Evolutionary conservation across 192 early-diverging fungal species (phyloP), one percentile per base, ranked within the genome.

Genomic region (Backusella tuberculispora): DNA sequence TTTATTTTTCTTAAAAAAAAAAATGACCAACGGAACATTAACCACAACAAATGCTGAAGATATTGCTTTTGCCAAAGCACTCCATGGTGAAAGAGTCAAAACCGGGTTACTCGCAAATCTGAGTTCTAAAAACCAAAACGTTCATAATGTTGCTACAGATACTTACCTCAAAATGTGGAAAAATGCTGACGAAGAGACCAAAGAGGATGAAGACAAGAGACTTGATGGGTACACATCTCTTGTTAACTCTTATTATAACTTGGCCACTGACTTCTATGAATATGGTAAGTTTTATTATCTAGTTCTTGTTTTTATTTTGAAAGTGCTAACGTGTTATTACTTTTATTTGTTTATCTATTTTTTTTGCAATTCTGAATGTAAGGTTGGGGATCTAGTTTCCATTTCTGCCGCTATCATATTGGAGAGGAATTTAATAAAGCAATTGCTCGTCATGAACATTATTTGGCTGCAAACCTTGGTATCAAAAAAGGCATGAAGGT

Each of bases 381-480:
- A 76, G 93, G 89, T 24, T 98, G 95, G 96, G 95, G 96, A 63
- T 85, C 85, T 40, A 93, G 92, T 67, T 98, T 97, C 89, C 96
- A 98, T 77, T 98, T 98, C 83, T 91, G 91, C 43, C 90, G 94
- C 72, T 92, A 92, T 74, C 92, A 90, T 77, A 83, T 86, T 63
- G 88, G 90, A 42, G 90, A 93, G 76, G 89, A 88, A 13, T 95
- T 96, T 78, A 85, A 84, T 53, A 88, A 92, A 74, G 89, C 90
- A 73, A 95, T 97, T 71, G 86, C 94, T 19, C 93, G 96, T 26
- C 97, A 98, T 80, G 97, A 98, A 81, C 94, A 96, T 80, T 92
- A 86, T 72, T 85, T 98, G 41, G 95, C 94, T n/a, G 83, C 90
- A 45, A 83, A 90, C 60, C 92, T 93, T 42, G 87, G 84, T 14